phyloP scores from a whole-genome alignment of 106 monocot species.

The Xerophyta viscosa region DNA sequence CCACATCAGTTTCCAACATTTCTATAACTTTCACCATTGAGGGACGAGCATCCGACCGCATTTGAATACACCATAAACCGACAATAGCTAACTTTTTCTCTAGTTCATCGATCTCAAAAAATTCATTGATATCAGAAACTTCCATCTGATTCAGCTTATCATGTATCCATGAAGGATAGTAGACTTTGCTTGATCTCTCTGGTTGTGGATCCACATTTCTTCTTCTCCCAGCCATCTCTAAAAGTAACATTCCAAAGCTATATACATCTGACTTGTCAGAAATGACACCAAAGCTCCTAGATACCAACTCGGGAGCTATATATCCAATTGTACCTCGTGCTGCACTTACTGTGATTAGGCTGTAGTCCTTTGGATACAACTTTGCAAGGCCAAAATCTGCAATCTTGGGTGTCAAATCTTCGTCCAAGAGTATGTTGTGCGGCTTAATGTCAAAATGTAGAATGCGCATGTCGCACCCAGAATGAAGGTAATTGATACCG shows the following conservation, averaged over 20 bases:
- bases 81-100: constrained; percentile 23
- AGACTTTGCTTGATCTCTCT: constrained; percentile 13
- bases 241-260: constrained; percentile 42
- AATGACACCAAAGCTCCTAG: constrained; percentile 33
- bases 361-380: constrained; percentile 27
- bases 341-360: constrained; percentile 11
- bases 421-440: constrained; percentile 37
- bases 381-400: constrained; percentile 38
- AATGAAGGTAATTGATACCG: constrained; percentile 38
- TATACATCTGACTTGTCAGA: constrained; percentile 45
- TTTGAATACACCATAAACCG: constrained; percentile 34
- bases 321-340: constrained; percentile 33
- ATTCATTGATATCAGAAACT: not conserved
- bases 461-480: constrained; percentile 40
- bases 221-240: constrained; percentile 34
- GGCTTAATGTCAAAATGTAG: constrained; percentile 55
- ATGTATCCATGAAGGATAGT: constrained; percentile 39
- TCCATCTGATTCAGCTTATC: constrained; percentile 7
- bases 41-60: constrained; percentile 12
- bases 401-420: constrained; percentile 21
- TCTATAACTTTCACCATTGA: constrained; percentile 25
- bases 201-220: constrained; percentile 22
- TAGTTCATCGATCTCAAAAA: constrained; percentile 4
- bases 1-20: constrained; percentile 18
- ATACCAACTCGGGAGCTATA: constrained; percentile 41